Conservation (phyloP, 1,284 basidiomycete genomes). For the Pyrrhoderma lamaoense region DNA sequence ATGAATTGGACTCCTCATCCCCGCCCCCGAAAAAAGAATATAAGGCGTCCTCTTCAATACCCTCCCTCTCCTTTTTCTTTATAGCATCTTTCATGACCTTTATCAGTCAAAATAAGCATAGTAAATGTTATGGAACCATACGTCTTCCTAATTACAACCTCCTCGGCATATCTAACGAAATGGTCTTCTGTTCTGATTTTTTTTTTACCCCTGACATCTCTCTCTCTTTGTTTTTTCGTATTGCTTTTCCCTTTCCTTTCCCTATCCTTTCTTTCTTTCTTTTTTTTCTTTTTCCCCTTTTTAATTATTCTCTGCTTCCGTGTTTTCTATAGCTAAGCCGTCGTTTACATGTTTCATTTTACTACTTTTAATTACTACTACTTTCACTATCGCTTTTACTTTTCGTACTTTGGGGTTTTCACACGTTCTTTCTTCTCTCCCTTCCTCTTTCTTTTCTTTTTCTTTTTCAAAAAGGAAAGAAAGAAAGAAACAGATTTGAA, state of each 20-base stretch:
- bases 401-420: neutral
- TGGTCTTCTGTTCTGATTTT: neutral
- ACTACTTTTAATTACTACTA: neutral
- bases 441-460: neutral
- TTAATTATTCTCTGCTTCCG: neutral
- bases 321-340: neutral
- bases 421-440: neutral
- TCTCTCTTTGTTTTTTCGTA: neutral
- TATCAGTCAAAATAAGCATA: neutral
- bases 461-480: neutral
- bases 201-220: neutral
- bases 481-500: neutral
- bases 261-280: neutral
- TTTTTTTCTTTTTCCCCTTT: neutral
- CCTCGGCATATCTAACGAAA: no score
- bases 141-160: no score
- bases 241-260: neutral
- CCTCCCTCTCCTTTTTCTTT: neutral
- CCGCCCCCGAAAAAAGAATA: neutral
- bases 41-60: no score
- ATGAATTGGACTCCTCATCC: neutral
- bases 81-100: neutral
- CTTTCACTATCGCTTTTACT: neutral
- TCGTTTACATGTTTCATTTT: neutral
- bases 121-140: no score